Conservation (phyloP, 78 protist species). For the Dictyostelium capitatum region DNA sequence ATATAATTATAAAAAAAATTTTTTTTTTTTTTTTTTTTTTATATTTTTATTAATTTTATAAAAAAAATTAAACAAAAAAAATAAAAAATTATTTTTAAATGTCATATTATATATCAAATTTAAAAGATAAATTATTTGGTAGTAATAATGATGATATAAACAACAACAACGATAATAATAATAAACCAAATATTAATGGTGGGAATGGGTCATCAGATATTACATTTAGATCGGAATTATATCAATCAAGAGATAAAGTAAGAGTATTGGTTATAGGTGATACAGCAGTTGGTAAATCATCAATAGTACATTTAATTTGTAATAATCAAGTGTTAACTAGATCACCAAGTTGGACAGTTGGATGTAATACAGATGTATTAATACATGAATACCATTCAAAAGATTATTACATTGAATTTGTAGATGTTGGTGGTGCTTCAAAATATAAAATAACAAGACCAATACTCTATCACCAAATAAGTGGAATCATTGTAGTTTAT, state of each 20-base stretch:
- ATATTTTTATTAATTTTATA: no score
- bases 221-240: conserved; percentile 3
- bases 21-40: not conserved
- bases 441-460: conserved; percentile 70
- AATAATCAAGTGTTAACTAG: not conserved
- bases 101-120: conserved; percentile 7
- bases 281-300: conserved; percentile 76
- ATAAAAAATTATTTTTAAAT: not conserved
- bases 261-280: conserved; percentile 68
- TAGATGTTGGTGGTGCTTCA: conserved; percentile 67
- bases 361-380: conserved; percentile 57
- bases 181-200: not conserved
- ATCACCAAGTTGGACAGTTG: conserved; percentile 71
- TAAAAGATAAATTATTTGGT: conserved; percentile 12
- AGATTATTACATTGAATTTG: conserved; percentile 72
- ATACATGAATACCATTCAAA: conserved; percentile 71
- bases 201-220: not conserved
- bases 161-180: not conserved
- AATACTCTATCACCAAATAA: conserved; percentile 38
- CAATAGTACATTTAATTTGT: conserved; percentile 52
- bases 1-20: no score
- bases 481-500: conserved; percentile 75
- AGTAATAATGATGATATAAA: not conserved
- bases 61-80: no score
- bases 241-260: conserved; percentile 48